Base-by-base conservation (phyloP, 2,329 filamentous ascomycete species). In the Xylaria sp. region DNA sequence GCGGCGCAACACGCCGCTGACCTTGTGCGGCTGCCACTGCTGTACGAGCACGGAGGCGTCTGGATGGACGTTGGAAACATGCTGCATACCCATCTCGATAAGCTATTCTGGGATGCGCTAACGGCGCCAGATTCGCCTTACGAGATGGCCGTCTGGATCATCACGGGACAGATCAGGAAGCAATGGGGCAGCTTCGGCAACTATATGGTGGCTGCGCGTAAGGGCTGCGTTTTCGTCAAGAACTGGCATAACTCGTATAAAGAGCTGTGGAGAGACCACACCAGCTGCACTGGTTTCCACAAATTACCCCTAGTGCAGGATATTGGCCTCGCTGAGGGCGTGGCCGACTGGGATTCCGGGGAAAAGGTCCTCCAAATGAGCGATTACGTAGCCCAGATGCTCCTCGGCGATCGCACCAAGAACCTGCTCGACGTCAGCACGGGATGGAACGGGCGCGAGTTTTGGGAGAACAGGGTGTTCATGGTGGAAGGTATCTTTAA, bases 1-100 rank as follows among this genome's bases (percentile, higher is more conserved):
- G 75, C 78, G 1, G 80, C 81, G 0, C 82, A 81, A 7, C 82
- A 84, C 68, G 77, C 78, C 1, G 79, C 80, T 0, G 82, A 85
- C 57, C 77, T 84, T 8, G 74, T 84, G n/a, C 79, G 83, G 3
- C 76, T 82, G 2, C 76, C 80, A 1, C 70, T 79, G 12, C 67
- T 81, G 3, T 78, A 75, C 57, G 65, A 75, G 42, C 70, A 79
- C 39, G 79, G 79, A 21, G 80, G 80, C 8, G 77, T 81, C 11
- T 81, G 77, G 74, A 79, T 82, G 75, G 80, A 82, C 14, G 78
- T 79, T 17, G 79, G 80, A 0, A 80, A 76, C 42, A 76, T 80
- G 71, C 73, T 80, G 12, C 71, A 78, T 60, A 75, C 75, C 19
- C 74, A 78, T 42, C 74, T 81, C 9, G 79, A 81, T 61, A 57